Percentiles rank a stretch among this genome's conserved stretches.
Conservation (phyloP, 306 rosid species). For the Prosopis cineraria region DNA sequence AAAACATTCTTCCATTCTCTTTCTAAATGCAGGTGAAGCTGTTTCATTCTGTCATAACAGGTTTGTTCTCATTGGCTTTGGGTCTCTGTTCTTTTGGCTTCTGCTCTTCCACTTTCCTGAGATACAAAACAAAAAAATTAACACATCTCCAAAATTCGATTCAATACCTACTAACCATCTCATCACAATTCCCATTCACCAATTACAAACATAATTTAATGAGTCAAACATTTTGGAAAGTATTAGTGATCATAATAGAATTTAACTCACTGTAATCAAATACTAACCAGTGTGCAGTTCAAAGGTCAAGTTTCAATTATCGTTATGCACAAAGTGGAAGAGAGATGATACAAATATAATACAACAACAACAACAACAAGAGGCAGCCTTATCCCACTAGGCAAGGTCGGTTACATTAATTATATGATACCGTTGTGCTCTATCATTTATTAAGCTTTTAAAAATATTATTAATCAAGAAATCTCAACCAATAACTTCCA, state of each 20-base stretch:
- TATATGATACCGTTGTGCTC: no score
- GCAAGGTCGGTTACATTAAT: no score
- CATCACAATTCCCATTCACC: not conserved
- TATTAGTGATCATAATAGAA: not conserved
- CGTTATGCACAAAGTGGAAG: not conserved
- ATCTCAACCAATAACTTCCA: no score
- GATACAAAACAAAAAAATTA: slow-evolving; percentile 17
- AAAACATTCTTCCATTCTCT: slow-evolving; percentile 23
- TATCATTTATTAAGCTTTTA: no score
- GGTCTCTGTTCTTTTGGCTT: slow-evolving; percentile 87
- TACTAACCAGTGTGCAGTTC: not conserved
- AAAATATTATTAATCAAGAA: no score
- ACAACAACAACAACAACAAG: no score
- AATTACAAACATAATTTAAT: not conserved
- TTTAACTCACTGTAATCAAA: not conserved
- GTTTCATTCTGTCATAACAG: slow-evolving; percentile 87
- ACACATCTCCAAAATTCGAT: slow-evolving; percentile 17
- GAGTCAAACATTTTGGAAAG: not conserved
- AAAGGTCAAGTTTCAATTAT: not conserved
- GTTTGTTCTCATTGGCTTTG: slow-evolving; percentile 93
- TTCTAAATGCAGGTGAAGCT: slow-evolving; percentile 12
- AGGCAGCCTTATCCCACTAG: no score
- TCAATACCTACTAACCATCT: not conserved
- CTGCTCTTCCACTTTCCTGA: slow-evolving; percentile 91
- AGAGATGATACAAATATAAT: not conserved